Evolutionary conservation across 768 basidiomycete species (phyloP), one percentile per base, ranked within the genome.

Genomic region (Kwoniella sp.): DNA sequence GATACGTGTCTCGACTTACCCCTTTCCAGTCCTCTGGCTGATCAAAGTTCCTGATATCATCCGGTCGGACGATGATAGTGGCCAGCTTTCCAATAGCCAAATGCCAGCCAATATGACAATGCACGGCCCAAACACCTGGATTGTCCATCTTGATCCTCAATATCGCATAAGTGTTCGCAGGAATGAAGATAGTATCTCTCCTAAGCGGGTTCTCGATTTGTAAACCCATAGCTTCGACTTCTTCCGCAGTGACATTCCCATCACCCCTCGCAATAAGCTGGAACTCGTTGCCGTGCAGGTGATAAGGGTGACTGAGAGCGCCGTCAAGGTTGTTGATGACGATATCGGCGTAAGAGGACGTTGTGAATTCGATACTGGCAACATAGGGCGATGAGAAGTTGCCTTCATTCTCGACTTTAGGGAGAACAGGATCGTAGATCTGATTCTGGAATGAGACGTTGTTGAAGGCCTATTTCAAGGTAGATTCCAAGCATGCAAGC

Each of bases 21-120:
- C 49, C 49, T 48, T 30, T 25, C 69, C 69, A 71, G 21, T 58
- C 60, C 5, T 58, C 29, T 7, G 69, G 69, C 30, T 58, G 51
- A 2, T 58, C 27, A 37, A 68, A 63, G 9, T 33, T 29, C 60
- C 55, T 65, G 26, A 71, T 51, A 25, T 44, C 54, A 2, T 68
- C 59, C 0, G 69, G 69, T 52, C 67, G 60, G 22, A 71, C 59
- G 24, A 71, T 58, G 33, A 71, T 53, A 12, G 67, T 65, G 6
- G 70, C 67, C 2, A 70, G 46, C 61, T 71, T 71, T 2, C 70
- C 70, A 10, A 58, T 27, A 52, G 68, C 44, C 24, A 71, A 55
- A 51, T 69, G 70, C 65, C 65, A 72, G 4, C 68, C 71, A 30
- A 72, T 69, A 60, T 72, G 71, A 55, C 71, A 72, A 44, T 72